These are phyloP conservation scores for Cochlearia excelsa DNA, from an alignment of 345 rosid species.

Conservation along the genomic window DNA sequence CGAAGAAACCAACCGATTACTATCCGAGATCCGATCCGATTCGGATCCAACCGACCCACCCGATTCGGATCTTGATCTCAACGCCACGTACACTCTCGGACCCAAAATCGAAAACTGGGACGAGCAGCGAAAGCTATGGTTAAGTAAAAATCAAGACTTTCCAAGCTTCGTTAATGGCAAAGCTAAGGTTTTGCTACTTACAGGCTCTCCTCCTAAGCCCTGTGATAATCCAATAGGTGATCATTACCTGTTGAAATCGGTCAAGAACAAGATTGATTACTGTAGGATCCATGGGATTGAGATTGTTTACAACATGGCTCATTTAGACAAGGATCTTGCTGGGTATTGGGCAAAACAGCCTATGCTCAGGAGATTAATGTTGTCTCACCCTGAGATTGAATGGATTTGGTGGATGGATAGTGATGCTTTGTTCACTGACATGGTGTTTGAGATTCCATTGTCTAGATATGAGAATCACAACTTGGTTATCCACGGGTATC, in stretches of 20 bases:
- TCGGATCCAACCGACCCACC: conserved; percentile 62
- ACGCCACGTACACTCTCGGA: conserved; percentile 69
- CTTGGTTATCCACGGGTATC: no score
- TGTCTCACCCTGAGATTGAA: conserved; percentile 74
- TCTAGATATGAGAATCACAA: conserved; percentile 44
- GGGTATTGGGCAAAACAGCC: conserved; percentile 98
- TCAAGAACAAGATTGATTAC: conserved; percentile 94
- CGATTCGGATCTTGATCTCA: conserved; percentile 47
- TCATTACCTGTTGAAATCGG: conserved; percentile 68
- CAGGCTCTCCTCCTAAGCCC: no score
- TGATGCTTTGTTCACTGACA: conserved; percentile 53
- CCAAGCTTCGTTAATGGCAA: conserved; percentile 44
- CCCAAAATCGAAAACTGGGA: conserved; percentile 74
- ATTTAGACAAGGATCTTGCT: conserved; percentile 83
- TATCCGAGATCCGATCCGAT: conserved; percentile 84
- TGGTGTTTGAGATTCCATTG: conserved; percentile 80
- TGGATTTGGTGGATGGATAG: no score
- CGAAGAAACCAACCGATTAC: conserved; percentile 81
- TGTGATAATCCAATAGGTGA: conserved; percentile 47
- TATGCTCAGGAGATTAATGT: conserved; percentile 70
- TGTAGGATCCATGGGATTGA: conserved; percentile 97
- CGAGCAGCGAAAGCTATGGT: background rate
- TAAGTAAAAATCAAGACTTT: no score
- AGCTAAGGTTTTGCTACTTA: conserved; percentile 63
- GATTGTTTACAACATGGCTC: conserved; percentile 94